Evolutionary conservation across 2,329 filamentous ascomycete species (phyloP).

Genomic region (Trichoderma guizhouense): DNA sequence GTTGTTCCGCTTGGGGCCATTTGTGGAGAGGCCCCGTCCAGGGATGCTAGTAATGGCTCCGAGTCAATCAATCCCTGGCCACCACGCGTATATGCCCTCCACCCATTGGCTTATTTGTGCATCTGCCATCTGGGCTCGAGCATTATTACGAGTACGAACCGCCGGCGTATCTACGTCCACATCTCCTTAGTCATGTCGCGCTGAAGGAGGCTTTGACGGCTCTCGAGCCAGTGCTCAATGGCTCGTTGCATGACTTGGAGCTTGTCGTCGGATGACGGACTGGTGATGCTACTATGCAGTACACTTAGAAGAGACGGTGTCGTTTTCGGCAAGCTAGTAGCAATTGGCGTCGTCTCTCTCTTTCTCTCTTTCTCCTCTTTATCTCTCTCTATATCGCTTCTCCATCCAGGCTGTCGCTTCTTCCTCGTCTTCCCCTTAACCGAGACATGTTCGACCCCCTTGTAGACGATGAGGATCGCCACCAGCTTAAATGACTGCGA

Average conservation of each 20-base stretch:
- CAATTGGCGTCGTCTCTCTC: not conserved
- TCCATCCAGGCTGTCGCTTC: not conserved
- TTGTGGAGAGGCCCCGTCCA: not conserved
- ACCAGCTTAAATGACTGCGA: not conserved
- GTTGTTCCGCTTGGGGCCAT: not conserved
- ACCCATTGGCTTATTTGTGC: not conserved
- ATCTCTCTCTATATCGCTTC: not conserved
- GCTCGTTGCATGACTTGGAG: not conserved
- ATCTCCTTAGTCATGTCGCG: conserved; percentile 1
- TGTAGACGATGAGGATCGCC: conserved; percentile 2
- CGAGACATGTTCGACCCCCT: not conserved
- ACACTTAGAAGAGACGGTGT: not conserved
- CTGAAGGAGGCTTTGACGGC: not conserved
- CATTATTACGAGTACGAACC: conserved; percentile 8
- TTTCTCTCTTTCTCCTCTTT: not conserved
- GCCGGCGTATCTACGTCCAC: not conserved
- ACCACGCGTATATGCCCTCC: not conserved
- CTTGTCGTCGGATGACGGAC: not conserved
- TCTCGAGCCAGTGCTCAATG: not conserved
- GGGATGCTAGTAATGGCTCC: not conserved
- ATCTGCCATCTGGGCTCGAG: not conserved
- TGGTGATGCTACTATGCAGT: not conserved
- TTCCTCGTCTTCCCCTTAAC: not conserved
- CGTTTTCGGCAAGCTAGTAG: not conserved
- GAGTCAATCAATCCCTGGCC: not conserved